phyloP scores from a whole-genome alignment of 495 filamentous ascomycete genomes.

The Podospora sp. region DNA sequence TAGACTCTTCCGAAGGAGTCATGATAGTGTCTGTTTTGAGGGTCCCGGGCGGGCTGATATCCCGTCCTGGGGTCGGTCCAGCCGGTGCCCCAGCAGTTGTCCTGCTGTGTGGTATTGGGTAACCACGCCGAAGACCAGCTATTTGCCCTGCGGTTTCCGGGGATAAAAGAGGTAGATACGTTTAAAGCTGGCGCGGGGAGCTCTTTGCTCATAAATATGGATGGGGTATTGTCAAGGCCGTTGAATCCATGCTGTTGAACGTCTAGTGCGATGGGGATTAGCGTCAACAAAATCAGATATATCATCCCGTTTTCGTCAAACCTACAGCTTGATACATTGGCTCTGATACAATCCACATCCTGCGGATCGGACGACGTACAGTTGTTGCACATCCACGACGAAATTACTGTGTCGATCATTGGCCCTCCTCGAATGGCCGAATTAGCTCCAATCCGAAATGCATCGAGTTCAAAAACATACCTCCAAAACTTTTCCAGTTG shows the following conservation, averaged over 20 bases:
- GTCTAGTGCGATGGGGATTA: background rate
- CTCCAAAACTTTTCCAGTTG: background rate
- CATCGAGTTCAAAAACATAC: background rate
- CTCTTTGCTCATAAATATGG: background rate
- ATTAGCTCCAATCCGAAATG: too few species aligned
- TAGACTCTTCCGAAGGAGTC: background rate
- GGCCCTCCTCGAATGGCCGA: background rate
- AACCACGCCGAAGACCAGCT: background rate
- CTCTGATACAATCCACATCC: background rate
- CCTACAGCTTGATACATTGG: background rate
- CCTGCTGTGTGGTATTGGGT: background rate
- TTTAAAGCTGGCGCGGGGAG: background rate
- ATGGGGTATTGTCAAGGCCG: background rate
- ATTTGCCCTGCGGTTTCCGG: background rate
- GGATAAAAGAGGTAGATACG: background rate
- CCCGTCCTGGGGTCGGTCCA: slow-evolving; percentile 12
- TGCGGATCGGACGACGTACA: background rate
- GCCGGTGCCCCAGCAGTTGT: background rate
- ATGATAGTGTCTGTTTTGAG: background rate
- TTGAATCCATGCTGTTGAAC: background rate
- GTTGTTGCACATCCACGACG: background rate
- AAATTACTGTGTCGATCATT: background rate
- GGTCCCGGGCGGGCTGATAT: background rate
- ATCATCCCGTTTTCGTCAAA: background rate
- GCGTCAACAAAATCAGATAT: background rate